Evolutionary conservation across 805 yeast genomes (phyloP).

Genomic region (Saturnispora galanensis): DNA sequence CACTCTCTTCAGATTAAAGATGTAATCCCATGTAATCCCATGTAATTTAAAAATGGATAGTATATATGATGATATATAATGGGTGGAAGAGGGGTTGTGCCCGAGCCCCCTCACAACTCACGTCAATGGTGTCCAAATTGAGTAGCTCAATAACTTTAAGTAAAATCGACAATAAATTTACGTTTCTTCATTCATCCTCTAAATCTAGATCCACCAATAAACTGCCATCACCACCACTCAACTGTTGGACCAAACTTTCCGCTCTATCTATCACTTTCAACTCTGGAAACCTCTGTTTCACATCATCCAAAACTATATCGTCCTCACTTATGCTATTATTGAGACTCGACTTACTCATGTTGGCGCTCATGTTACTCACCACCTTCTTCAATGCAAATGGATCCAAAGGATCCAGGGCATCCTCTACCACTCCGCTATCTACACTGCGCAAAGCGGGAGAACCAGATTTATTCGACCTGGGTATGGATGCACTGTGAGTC

Average conservation of each 20-base stretch:
- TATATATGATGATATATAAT: no score
- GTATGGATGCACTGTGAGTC: no score
- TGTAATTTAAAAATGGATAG: no score
- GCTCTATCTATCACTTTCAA: neutral
- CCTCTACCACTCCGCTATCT: neutral
- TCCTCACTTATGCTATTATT: neutral
- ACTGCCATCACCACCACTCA: neutral
- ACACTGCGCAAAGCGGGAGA: no score
- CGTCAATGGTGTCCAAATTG: neutral
- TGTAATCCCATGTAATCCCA: no score
- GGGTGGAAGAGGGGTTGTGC: no score
- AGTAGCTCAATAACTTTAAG: no score
- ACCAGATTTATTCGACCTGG: no score
- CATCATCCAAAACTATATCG: neutral
- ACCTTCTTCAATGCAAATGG: slow-evolving; percentile 2
- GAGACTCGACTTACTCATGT: neutral
- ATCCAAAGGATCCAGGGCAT: neutral
- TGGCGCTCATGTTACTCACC: neutral
- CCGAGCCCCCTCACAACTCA: neutral
- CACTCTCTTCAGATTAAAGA: no score
- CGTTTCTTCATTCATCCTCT: neutral
- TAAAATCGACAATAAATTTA: no score
- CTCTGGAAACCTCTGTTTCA: slow-evolving; percentile 1
- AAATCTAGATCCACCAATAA: neutral
- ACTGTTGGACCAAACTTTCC: neutral